Evolutionary conservation across 2,329 filamentous ascomycete species (phyloP).

Genomic region (Hymenoscyphus infarciens): DNA sequence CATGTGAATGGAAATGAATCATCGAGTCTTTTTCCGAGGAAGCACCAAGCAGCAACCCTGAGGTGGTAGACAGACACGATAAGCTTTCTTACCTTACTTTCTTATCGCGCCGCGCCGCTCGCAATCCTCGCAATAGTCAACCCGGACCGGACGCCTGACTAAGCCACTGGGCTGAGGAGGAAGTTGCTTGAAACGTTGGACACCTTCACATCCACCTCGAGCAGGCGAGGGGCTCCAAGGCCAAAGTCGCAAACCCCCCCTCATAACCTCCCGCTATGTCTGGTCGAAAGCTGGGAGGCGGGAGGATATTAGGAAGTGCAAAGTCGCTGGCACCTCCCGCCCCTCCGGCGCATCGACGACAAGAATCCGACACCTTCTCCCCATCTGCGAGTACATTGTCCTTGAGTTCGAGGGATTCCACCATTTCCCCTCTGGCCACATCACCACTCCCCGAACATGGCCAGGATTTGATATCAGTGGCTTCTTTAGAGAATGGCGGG

Average conservation of each 20-base stretch:
- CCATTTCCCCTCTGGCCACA: constrained; percentile 47
- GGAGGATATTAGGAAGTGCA: constrained; percentile 83
- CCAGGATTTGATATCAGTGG: constrained; percentile 77
- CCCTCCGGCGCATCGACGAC: constrained; percentile 41
- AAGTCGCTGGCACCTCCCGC: constrained; percentile 69
- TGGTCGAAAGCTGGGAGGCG: constrained; percentile 82
- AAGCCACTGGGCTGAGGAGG: constrained; percentile 7
- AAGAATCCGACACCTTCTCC: constrained; percentile 44
- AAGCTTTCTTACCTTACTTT: constrained; percentile 9
- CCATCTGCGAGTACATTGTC: constrained; percentile 71
- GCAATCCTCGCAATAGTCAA: neutral
- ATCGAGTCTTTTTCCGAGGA: constrained; percentile 17
- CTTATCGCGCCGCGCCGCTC: too few species aligned
- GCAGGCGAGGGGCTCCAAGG: constrained; percentile 26
- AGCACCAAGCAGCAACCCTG: neutral
- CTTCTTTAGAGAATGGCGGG: constrained; percentile 64
- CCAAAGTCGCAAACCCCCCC: constrained; percentile 3
- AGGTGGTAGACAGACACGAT: neutral
- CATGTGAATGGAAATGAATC: constrained; percentile 8
- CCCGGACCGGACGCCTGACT: constrained; percentile 8
- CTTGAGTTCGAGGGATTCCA: constrained; percentile 70
- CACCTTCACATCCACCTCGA: constrained; percentile 22
- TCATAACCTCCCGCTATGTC: constrained; percentile 56
- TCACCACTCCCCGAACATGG: constrained; percentile 66
- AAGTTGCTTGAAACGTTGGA: neutral